Evolutionary conservation across 1,139 yeast genomes (phyloP).

Genomic region (Blastobotrys apis): DNA sequence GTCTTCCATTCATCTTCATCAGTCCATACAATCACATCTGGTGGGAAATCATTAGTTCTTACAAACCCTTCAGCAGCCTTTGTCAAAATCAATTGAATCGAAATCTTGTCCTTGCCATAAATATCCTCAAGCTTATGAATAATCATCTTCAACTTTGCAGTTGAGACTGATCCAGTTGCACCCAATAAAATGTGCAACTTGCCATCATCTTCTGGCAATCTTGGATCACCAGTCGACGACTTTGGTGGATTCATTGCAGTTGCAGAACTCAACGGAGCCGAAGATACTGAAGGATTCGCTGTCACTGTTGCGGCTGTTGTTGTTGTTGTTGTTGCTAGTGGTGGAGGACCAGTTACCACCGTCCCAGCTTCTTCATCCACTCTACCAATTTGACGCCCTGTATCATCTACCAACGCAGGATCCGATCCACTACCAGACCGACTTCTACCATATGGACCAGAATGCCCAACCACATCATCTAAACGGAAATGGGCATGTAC

Average conservation of each 20-base stretch:
- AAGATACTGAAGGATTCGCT: neutral
- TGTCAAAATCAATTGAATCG: slow-evolving; percentile 78
- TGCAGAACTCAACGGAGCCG: neutral
- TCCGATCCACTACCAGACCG: slow-evolving; percentile 4
- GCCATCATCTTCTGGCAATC: slow-evolving; percentile 88
- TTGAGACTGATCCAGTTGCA: slow-evolving; percentile 84
- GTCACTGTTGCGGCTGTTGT: slow-evolving; percentile 1
- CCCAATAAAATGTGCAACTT: slow-evolving; percentile 82
- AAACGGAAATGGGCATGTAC: slow-evolving; percentile 81
- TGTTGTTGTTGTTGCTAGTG: neutral
- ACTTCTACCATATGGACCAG: slow-evolving; percentile 32
- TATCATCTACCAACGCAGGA: too few species aligned
- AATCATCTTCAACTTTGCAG: slow-evolving; percentile 68
- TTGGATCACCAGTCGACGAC: slow-evolving; percentile 52
- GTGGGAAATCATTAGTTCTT: slow-evolving; percentile 53
- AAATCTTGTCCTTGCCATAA: slow-evolving; percentile 66
- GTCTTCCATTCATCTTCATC: slow-evolving; percentile 90
- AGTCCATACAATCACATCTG: slow-evolving; percentile 73
- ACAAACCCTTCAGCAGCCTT: slow-evolving; percentile 80
- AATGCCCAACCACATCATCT: slow-evolving; percentile 63
- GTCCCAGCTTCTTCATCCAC: neutral
- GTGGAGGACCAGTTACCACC: neutral
- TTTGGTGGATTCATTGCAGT: neutral
- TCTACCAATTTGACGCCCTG: neutral
- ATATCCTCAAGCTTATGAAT: slow-evolving; percentile 74